Percentiles rank a stretch among this genome's conserved stretches.
These are phyloP conservation scores for Raffaelea ambrosiae DNA, from an alignment of 2,329 filamentous ascomycete genomes.

Conservation along the genomic window DNA sequence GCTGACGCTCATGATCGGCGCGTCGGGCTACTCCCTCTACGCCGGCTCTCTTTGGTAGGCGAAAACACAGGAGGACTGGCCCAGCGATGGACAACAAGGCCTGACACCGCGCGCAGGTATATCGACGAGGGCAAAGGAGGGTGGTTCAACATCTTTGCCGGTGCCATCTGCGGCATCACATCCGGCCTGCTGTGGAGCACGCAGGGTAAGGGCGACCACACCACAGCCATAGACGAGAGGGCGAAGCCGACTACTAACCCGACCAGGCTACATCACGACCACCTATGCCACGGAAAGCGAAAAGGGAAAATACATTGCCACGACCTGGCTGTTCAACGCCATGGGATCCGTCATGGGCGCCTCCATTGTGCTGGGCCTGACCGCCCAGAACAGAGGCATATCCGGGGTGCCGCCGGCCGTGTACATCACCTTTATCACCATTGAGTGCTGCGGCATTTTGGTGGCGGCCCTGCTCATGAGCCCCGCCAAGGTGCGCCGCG, in stretches of 20 bases:
- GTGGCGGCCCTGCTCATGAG: neutral
- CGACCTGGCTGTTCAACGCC: neutral
- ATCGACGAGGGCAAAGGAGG: constrained; percentile 8
- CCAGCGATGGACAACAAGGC: too few species aligned
- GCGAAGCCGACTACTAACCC: neutral
- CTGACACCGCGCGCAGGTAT: constrained; percentile 1
- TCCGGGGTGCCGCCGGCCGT: neutral
- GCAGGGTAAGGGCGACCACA: neutral
- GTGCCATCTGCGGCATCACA: constrained; percentile 12
- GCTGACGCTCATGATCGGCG: constrained; percentile 11
- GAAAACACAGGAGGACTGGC: too few species aligned
- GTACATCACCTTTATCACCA: constrained; percentile 1
- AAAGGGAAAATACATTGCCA: constrained; percentile 1
- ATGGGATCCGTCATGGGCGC: neutral
- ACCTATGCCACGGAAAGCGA: neutral
- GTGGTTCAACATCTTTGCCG: constrained; percentile 14
- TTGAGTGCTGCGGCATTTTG: constrained; percentile 1
- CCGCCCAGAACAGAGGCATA: neutral
- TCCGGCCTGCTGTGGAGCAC: constrained; percentile 13
- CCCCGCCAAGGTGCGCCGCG: neutral
- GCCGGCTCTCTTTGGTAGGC: constrained; percentile 13
- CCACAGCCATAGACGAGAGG: neutral
- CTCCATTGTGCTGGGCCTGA: neutral
- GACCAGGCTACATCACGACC: neutral
- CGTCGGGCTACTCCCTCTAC: constrained; percentile 14